phyloP scores from a whole-genome alignment of 2,329 filamentous ascomycete species.

The Phyllosticta ampelicida region DNA sequence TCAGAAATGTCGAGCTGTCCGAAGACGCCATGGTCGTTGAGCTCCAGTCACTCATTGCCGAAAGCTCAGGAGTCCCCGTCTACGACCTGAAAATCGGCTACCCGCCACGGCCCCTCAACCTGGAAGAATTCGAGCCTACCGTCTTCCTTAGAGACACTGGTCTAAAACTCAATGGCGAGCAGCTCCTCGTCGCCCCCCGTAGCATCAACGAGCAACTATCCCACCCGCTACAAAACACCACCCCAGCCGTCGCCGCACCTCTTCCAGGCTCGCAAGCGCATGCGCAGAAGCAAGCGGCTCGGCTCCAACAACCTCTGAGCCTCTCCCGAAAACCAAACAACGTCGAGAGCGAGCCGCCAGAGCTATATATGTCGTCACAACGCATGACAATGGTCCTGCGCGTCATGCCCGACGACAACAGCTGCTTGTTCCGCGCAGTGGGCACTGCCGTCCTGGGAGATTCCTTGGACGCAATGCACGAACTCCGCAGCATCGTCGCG shows the following conservation, averaged over 20 bases:
- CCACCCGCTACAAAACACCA: constrained; percentile 17
- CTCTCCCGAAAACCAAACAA: constrained; percentile 34
- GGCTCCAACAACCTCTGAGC: constrained; percentile 23
- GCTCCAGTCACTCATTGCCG: constrained; percentile 49
- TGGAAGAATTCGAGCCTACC: constrained; percentile 41
- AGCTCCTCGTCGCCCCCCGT: constrained; percentile 50
- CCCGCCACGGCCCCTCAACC: constrained; percentile 60
- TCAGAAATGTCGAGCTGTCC: constrained; percentile 56
- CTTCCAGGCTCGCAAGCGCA: constrained; percentile 14
- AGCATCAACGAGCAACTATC: constrained; percentile 20
- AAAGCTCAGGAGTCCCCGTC: constrained; percentile 51
- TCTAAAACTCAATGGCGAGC: constrained; percentile 55
- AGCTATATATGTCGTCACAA: constrained; percentile 47
- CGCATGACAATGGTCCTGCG: constrained; percentile 58
- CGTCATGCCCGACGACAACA: constrained; percentile 96
- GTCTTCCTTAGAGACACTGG: constrained; percentile 46
- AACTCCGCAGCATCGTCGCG: constrained; percentile 67
- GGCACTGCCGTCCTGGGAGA: constrained; percentile 62
- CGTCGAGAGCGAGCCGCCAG: constrained; percentile 48
- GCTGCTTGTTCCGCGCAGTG: constrained; percentile 85
- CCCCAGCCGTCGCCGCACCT: constrained; percentile 14
- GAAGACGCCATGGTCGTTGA: constrained; percentile 56
- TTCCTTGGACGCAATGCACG: constrained; percentile 54
- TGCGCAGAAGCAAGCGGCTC: constrained; percentile 1
- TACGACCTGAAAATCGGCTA: constrained; percentile 80